Conservation (phyloP, 176 grass and related monocot species). For the Avena sativa region DNA sequence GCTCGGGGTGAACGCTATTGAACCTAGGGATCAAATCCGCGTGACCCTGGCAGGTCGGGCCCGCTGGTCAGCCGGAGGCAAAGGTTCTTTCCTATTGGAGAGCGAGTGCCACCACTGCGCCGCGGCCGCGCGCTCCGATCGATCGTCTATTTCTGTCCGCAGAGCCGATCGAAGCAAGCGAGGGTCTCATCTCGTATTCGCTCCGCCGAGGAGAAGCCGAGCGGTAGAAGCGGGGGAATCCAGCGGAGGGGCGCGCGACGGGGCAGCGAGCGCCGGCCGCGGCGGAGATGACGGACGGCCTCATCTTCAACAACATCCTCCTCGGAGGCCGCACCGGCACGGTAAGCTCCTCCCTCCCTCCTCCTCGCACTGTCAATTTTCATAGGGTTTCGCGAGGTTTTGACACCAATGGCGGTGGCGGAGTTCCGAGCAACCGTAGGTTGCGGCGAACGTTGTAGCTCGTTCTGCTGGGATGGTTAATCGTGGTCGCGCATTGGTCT, state of each 20-base stretch:
- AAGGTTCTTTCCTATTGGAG: neutral
- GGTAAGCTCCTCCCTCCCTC: slow-evolving; percentile 45
- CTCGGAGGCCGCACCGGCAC: slow-evolving; percentile 86
- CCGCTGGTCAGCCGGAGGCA: neutral
- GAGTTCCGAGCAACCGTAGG: neutral
- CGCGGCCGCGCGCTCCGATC: neutral
- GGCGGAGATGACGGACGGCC: slow-evolving; percentile 73
- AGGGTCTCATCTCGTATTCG: neutral
- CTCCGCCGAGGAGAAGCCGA: slow-evolving; percentile 21
- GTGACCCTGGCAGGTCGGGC: neutral
- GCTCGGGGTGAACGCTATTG: too few species aligned
- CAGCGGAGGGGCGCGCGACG: neutral
- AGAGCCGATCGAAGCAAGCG: slow-evolving; percentile 19
- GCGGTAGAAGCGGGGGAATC: neutral
- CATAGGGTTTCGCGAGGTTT: slow-evolving; percentile 13
- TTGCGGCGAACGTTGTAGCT: neutral
- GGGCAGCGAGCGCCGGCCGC: neutral
- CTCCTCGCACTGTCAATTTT: neutral
- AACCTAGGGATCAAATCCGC: neutral
- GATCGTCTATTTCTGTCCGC: neutral
- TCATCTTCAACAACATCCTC: slow-evolving; percentile 78
- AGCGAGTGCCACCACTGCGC: neutral
- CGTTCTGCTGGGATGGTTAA: neutral
- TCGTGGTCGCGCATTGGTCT: neutral
- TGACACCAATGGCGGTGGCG: neutral